A percentile compares a stretch with the other conserved stretches of the same genome.
These are phyloP conservation scores for Fusarium sp. DNA, from an alignment of 2,329 filamentous ascomycete species.

Conservation along the genomic window DNA sequence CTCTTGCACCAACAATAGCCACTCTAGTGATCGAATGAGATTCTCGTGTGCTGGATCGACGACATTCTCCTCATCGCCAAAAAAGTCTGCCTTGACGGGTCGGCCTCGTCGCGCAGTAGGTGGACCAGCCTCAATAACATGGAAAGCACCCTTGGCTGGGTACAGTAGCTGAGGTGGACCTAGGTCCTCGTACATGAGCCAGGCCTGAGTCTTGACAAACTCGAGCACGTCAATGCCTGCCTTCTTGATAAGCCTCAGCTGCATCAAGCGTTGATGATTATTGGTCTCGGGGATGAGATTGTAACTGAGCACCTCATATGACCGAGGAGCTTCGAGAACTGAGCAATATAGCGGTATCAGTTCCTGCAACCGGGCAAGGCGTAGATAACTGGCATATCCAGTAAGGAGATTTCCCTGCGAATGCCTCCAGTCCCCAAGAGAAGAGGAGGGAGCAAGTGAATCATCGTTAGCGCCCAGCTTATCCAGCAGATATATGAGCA, in stretches of 20 bases:
- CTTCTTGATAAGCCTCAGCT: slow-evolving; percentile 79
- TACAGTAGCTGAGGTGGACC: slow-evolving; percentile 48
- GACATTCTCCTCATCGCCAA: slow-evolving; percentile 67
- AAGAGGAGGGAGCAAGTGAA: slow-evolving; percentile 19
- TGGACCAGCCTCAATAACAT: slow-evolving; percentile 59
- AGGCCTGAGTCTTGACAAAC: slow-evolving; percentile 77
- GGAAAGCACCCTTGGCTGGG: slow-evolving; percentile 60
- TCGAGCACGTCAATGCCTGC: slow-evolving; percentile 77
- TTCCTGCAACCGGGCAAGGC: slow-evolving; percentile 76
- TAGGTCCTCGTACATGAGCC: slow-evolving; percentile 62
- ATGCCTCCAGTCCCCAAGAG: slow-evolving; percentile 48
- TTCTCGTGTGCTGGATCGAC: slow-evolving; percentile 72
- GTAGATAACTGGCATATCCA: slow-evolving; percentile 83
- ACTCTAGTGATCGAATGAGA: slow-evolving; percentile 84
- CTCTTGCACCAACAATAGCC: slow-evolving; percentile 80
- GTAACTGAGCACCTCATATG: slow-evolving; percentile 77
- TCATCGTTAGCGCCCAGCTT: slow-evolving; percentile 56
- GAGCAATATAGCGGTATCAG: slow-evolving; percentile 90
- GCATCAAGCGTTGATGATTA: slow-evolving; percentile 70
- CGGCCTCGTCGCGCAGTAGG: slow-evolving; percentile 60
- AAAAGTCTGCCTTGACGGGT: slow-evolving; percentile 76
- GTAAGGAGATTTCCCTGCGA: slow-evolving; percentile 80
- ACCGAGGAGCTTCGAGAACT: slow-evolving; percentile 72
- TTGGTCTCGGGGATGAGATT: slow-evolving; percentile 80
- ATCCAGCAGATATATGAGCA: slow-evolving; percentile 74